phyloP scores from a whole-genome alignment of 345 rosid genomes.

The Populus alba region DNA sequence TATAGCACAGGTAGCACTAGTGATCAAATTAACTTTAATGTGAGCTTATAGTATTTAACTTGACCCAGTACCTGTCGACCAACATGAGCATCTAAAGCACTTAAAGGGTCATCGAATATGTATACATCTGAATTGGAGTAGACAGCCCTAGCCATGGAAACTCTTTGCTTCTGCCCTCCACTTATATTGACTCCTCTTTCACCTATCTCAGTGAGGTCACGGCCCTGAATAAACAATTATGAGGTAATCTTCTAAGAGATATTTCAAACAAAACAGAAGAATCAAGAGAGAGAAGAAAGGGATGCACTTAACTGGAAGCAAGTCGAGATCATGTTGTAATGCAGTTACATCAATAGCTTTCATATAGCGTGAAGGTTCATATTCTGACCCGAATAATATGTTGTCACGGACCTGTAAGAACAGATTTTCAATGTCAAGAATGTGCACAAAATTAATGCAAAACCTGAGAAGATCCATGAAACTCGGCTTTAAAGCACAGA shows the following conservation, averaged over 20 bases:
- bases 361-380: constrained; percentile 64
- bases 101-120: constrained; percentile 35
- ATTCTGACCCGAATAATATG: constrained; percentile 83
- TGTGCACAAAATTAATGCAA: not conserved
- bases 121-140: constrained; percentile 29
- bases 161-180: constrained; percentile 37
- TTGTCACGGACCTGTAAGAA: constrained; percentile 75
- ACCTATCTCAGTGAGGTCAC: constrained; percentile 41
- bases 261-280: not conserved
- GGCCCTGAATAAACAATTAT: constrained; percentile 60
- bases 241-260: constrained; percentile 2
- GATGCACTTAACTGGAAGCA: constrained; percentile 52
- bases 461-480: not conserved
- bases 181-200: constrained; percentile 36
- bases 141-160: constrained; percentile 33
- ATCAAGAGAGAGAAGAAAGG: not conserved
- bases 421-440: not conserved
- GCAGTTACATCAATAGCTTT: constrained; percentile 81
- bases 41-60: not conserved
- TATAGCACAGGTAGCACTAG: not conserved
- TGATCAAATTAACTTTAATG: not conserved
- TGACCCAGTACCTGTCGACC: constrained; percentile 25
- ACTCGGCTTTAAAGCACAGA: not conserved
- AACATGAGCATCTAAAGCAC: constrained; percentile 39
- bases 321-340: constrained; percentile 83